These are phyloP conservation scores for Agrocybe pediades DNA, from an alignment of 768 basidiomycete genomes.

Conservation along the genomic window DNA sequence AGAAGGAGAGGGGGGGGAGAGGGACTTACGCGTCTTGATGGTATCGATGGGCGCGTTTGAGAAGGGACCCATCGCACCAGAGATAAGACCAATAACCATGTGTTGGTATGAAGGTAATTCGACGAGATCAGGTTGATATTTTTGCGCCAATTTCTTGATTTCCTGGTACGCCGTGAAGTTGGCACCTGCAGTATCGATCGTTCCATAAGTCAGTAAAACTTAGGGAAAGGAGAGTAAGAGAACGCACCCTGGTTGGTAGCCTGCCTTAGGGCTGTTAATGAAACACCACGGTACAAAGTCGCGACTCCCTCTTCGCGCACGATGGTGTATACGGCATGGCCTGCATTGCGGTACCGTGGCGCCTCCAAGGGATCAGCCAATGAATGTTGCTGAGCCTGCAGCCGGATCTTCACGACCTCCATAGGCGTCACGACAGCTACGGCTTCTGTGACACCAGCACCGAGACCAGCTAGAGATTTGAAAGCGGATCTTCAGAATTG, in stretches of 20 bases:
- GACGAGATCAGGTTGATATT: conserved; percentile 71
- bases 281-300: conserved; percentile 91
- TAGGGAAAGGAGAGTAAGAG: background rate
- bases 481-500: background rate
- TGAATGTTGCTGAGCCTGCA: conserved; percentile 98
- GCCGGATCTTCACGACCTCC: conserved; percentile 98
- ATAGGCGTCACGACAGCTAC: conserved; percentile 95
- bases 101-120: conserved; percentile 95
- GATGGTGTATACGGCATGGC: conserved; percentile 94
- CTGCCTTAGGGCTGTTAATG: conserved; percentile 90
- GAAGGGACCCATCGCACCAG: conserved; percentile 98
- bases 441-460: conserved; percentile 95
- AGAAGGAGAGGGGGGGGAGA: too few species aligned
- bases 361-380: conserved; percentile 93
- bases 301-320: conserved; percentile 86
- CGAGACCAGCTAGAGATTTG: conserved; percentile 73
- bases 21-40: conserved; percentile 84
- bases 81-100: conserved; percentile 92
- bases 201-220: background rate
- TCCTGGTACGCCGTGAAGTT: conserved; percentile 99
- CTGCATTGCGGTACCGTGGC: conserved; percentile 95
- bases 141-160: conserved; percentile 82
- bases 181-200: conserved; percentile 51
- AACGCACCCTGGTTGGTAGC: conserved; percentile 92
- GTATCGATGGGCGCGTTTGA: conserved; percentile 96